These are phyloP conservation scores for Arthroderma sp. DNA, from an alignment of 2,329 filamentous ascomycete species.

Conservation along the genomic window DNA sequence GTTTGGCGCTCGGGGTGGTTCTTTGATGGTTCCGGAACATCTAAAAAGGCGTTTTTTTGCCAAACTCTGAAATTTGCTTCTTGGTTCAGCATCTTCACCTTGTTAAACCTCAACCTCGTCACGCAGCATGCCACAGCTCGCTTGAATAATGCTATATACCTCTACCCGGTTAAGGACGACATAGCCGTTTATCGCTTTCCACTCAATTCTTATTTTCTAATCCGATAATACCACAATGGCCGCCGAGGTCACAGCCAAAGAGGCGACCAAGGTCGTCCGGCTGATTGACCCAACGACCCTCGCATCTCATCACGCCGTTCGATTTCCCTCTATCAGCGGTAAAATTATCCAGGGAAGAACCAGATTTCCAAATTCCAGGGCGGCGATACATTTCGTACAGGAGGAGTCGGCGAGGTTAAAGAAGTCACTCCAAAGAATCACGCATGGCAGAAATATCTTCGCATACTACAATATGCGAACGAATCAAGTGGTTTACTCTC, in stretches of 20 bases:
- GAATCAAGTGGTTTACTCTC: constrained; percentile 52
- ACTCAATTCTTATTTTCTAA: not conserved
- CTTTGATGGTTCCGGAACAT: too few species aligned
- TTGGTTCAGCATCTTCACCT: too few species aligned
- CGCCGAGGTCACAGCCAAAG: constrained; percentile 5
- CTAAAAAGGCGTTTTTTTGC: too few species aligned
- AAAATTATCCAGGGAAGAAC: constrained; percentile 30
- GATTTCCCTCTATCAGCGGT: constrained; percentile 9
- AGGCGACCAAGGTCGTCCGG: constrained; percentile 5
- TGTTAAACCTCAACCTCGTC: too few species aligned
- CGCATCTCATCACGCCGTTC: constrained; percentile 7
- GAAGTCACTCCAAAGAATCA: constrained; percentile 34
- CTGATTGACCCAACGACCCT: constrained; percentile 10
- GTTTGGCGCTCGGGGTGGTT: too few species aligned
- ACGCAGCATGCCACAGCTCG: not conserved
- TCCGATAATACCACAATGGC: constrained; percentile 4
- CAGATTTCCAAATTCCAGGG: constrained; percentile 28
- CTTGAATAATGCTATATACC: not conserved
- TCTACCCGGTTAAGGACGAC: not conserved
- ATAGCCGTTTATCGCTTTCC: not conserved
- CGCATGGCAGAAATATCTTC: constrained; percentile 48
- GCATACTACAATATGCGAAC: constrained; percentile 49
- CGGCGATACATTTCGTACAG: constrained; percentile 25
- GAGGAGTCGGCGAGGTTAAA: constrained; percentile 28
- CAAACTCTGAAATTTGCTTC: too few species aligned